These are phyloP conservation scores for Amesomyces nigricolor DNA, from an alignment of 2,329 filamentous ascomycete species.

Conservation along the genomic window DNA sequence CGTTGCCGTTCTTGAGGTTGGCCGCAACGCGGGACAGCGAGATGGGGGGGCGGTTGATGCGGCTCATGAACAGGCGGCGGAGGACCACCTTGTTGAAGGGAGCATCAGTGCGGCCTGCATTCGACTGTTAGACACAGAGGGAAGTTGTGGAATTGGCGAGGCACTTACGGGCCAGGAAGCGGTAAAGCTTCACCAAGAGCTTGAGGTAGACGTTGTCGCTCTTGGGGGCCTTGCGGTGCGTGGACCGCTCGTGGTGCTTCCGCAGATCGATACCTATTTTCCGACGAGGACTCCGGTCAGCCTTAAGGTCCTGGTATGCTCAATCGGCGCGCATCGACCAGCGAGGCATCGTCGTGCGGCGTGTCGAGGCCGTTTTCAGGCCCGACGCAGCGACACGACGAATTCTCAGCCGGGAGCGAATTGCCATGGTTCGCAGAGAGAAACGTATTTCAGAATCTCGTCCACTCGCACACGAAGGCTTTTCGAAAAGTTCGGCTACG, in stretches of 20 bases:
- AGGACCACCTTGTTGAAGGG: constrained; percentile 99
- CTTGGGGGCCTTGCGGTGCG: constrained; percentile 92
- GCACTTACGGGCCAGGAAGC: constrained; percentile 83
- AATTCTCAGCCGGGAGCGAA: constrained; percentile 20
- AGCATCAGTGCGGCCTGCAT: constrained; percentile 82
- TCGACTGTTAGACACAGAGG: background rate
- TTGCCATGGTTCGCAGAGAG: constrained; percentile 28
- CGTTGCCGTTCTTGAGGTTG: constrained; percentile 58
- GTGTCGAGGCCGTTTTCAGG: constrained; percentile 1
- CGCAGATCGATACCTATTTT: constrained; percentile 66
- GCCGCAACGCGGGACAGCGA: constrained; percentile 84
- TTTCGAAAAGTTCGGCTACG: constrained; percentile 39
- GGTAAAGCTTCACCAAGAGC: constrained; percentile 96
- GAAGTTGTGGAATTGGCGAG: background rate
- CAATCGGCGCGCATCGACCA: constrained; percentile 35
- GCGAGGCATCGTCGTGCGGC: constrained; percentile 14
- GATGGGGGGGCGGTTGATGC: constrained; percentile 94
- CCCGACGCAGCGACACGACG: constrained; percentile 9
- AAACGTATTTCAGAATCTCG: constrained; percentile 24
- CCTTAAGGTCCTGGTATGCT: constrained; percentile 59
- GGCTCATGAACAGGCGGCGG: constrained; percentile 95
- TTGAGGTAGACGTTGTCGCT: constrained; percentile 97
- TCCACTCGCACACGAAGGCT: constrained; percentile 50
- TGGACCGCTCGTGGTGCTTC: constrained; percentile 62
- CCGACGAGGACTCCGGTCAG: constrained; percentile 47